Evolutionary conservation across 179 eudicot species (phyloP), one percentile per base, ranked within the genome.

Genomic region (Pouteria campechiana): DNA sequence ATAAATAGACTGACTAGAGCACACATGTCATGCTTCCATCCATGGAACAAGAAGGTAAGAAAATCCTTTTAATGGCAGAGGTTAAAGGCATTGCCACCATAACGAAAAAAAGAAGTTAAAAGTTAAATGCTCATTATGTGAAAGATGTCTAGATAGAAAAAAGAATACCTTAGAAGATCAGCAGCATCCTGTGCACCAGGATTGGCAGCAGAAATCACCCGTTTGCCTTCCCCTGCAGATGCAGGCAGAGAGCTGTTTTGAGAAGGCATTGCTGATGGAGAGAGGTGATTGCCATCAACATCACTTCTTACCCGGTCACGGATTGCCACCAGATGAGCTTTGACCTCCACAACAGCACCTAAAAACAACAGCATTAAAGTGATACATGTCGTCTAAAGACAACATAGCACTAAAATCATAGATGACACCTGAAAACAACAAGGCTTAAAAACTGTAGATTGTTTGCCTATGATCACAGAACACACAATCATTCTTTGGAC

Each of bases 241-340:
- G 50, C 35, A 41, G 48, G 60, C 19, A 20, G 32, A 52, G 69
- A 46, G 49, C 44, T 48, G 55, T 57, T 57, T 25, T 25, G 54
- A n/a, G n/a, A n/a, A n/a, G 69, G 37, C 38, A 48, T 69, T 38
- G 38, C 23, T 25, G 83, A 53, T 39, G 69, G 34, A 31, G 72
- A 15, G 16, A 77, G 17, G 24, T 48, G 41, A 17, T 44, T 73
- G 27, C 87, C 85, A 50, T 51, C 84, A 23, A 67, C 52, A 65
- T 90, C 98, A 55, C 85, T 90, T 69, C 96, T 79, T 24, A 90
- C 98, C 49, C 98, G 72, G 62, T 87, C 98, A 54, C 70, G 96
- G 37, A 87, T 75, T n/a, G 96, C 98, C 32, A 73, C 81, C 41
- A 90, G 59, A 3, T 79, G 87, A 39, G 98, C 65, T 52, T 82